Evolutionary conservation across 257 asterid genomes (phyloP).

Genomic region (Nicotiana paniculata): DNA sequence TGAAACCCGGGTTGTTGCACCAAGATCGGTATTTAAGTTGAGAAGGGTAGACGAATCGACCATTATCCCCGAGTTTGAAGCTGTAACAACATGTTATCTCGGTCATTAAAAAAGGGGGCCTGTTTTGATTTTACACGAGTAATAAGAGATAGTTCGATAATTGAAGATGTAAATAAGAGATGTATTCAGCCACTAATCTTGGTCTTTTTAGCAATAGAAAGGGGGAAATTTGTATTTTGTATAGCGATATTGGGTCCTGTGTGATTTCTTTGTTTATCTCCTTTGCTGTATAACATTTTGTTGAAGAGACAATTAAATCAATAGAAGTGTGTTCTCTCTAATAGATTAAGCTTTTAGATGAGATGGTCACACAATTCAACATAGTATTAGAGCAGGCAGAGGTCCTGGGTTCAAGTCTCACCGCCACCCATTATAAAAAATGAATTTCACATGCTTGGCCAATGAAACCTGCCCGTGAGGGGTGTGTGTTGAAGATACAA

Average conservation of each 20-base stretch:
- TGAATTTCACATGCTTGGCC: too few relatives aligned
- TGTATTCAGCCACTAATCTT: neutral
- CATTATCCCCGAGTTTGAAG: neutral
- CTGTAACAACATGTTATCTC: neutral
- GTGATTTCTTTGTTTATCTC: neutral
- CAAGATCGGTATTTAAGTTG: neutral
- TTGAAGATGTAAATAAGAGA: neutral
- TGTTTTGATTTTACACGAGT: neutral
- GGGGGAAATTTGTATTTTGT: neutral
- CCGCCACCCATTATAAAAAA: too few relatives aligned
- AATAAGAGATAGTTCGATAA: neutral
- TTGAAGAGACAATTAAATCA: too few relatives aligned
- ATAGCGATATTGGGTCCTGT: neutral
- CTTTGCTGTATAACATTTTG: neutral
- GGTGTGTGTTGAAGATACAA: too few relatives aligned
- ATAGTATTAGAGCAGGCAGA: too few relatives aligned
- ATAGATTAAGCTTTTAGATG: too few relatives aligned
- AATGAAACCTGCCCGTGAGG: too few relatives aligned
- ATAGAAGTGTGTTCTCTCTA: too few relatives aligned
- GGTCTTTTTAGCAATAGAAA: neutral
- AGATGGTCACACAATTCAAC: too few relatives aligned
- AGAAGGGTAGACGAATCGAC: neutral
- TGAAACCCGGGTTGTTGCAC: neutral
- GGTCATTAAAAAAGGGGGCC: neutral
- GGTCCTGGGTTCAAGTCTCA: too few relatives aligned